A percentile compares a stretch with the other conserved stretches of the same genome.
These are phyloP conservation scores for Boletus insuetus DNA, from an alignment of 768 basidiomycete species.

Conservation along the genomic window DNA sequence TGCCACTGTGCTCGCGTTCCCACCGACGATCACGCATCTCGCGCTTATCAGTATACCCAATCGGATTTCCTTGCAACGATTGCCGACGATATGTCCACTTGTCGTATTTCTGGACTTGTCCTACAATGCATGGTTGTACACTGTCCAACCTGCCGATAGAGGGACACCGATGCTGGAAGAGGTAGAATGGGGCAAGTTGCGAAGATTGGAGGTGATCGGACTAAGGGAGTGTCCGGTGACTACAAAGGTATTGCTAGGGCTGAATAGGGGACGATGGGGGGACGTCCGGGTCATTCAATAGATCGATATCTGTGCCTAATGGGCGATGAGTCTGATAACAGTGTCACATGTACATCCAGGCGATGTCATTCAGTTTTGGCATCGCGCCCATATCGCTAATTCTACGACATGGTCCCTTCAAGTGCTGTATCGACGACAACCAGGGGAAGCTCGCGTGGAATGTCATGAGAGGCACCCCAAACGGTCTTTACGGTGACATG, in stretches of 20 bases:
- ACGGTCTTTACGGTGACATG: conserved; percentile 1
- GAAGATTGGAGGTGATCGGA: conserved; percentile 51
- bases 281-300: conserved; percentile 53
- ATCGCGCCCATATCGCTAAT: neutral
- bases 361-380: neutral
- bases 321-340: too few relatives aligned
- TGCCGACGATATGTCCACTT: conserved; percentile 60
- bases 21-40: conserved; percentile 62
- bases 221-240: conserved; percentile 52
- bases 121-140: conserved; percentile 51
- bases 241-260: conserved; percentile 36
- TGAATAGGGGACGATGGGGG: conserved; percentile 66
- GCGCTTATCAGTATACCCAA: conserved; percentile 52
- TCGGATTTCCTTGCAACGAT: conserved; percentile 50
- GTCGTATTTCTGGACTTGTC: conserved; percentile 65
- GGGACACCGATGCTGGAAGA: conserved; percentile 42
- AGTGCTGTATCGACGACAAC: conserved; percentile 13
- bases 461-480: conserved; percentile 12
- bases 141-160: neutral
- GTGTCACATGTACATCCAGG: neutral
- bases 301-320: neutral
- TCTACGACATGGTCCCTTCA: neutral
- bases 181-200: conserved; percentile 59
- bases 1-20: conserved; percentile 48
- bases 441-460: conserved; percentile 14